These are phyloP conservation scores for Pterulicium gracile DNA, from an alignment of 1,284 basidiomycete species.

Conservation along the genomic window DNA sequence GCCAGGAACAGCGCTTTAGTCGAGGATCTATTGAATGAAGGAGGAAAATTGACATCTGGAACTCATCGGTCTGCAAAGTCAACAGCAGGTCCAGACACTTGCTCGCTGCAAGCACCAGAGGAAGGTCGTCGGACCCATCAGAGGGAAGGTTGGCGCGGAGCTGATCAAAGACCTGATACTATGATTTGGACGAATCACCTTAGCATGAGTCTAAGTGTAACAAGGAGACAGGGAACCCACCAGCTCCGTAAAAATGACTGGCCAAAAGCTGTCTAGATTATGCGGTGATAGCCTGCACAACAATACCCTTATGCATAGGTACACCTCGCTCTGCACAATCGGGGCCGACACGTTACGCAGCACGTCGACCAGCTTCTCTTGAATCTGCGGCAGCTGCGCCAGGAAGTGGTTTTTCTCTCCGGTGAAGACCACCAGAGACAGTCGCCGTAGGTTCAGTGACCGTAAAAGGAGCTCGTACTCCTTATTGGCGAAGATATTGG, in stretches of 20 bases:
- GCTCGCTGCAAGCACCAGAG: conserved; percentile 77
- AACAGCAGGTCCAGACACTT: conserved; percentile 92
- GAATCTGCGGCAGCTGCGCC: conserved; percentile 83
- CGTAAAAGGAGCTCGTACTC: conserved; percentile 89
- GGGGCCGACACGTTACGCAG: conserved; percentile 75
- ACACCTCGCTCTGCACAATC: conserved; percentile 88
- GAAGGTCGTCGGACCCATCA: conserved; percentile 77
- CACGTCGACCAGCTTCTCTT: conserved; percentile 95
- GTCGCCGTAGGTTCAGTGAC: conserved; percentile 80
- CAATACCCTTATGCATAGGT: conserved; percentile 86
- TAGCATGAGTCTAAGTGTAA: conserved; percentile 6
- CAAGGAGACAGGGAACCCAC: conserved; percentile 30
- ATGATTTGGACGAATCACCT: conserved; percentile 8
- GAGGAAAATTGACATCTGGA: conserved; percentile 79
- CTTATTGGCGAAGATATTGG: conserved; percentile 94
- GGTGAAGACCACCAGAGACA: conserved; percentile 79
- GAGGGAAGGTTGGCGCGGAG: conserved; percentile 47
- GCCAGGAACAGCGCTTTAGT: conserved; percentile 4
- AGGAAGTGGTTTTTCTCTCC: conserved; percentile 89
- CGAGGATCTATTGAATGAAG: neutral
- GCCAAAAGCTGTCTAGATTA: conserved; percentile 95
- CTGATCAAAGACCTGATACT: conserved; percentile 75
- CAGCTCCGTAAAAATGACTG: conserved; percentile 87
- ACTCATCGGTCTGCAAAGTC: conserved; percentile 91
- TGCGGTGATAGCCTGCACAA: conserved; percentile 88